phyloP scores from a whole-genome alignment of 305 asterid genomes.

The Fraxinus xanthoxyloides region DNA sequence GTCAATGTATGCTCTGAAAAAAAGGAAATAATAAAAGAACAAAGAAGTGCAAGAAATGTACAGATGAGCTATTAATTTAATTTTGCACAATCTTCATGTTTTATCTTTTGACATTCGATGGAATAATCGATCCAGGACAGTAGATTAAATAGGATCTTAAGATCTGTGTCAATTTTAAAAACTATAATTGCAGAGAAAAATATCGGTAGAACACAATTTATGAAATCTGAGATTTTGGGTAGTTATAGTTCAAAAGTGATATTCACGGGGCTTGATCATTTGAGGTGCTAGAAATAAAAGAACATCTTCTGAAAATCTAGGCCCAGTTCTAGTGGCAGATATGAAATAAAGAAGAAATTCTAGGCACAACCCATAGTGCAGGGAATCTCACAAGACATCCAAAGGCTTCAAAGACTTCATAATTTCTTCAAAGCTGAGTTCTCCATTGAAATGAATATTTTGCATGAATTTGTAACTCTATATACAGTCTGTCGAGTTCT shows the following conservation, averaged over 20 bases:
- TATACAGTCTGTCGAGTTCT: background rate
- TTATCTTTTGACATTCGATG: constrained; percentile 3
- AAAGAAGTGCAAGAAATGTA: background rate
- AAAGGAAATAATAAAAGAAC: background rate
- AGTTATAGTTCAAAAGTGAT: background rate
- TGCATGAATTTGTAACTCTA: constrained; percentile 11
- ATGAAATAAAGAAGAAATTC: background rate
- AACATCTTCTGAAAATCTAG: constrained; percentile 9
- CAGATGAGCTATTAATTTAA: background rate
- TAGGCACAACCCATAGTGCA: background rate
- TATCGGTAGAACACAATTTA: background rate
- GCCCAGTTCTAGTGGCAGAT: background rate
- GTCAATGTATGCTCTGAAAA: background rate
- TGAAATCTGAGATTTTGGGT: background rate
- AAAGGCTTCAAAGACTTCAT: background rate
- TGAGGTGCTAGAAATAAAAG: background rate
- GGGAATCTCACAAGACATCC: background rate
- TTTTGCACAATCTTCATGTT: background rate
- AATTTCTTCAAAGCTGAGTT: background rate
- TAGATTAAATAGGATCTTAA: background rate
- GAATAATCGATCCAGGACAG: background rate
- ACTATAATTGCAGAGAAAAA: background rate
- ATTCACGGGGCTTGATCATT: background rate
- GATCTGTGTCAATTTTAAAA: constrained; percentile 5
- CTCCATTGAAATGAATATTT: constrained; percentile 8